A percentile compares a stretch with the other conserved stretches of the same genome.
Evolutionary conservation across 2,329 filamentous ascomycete genomes (phyloP).

Genomic region (Fusarium albosuccineum): DNA sequence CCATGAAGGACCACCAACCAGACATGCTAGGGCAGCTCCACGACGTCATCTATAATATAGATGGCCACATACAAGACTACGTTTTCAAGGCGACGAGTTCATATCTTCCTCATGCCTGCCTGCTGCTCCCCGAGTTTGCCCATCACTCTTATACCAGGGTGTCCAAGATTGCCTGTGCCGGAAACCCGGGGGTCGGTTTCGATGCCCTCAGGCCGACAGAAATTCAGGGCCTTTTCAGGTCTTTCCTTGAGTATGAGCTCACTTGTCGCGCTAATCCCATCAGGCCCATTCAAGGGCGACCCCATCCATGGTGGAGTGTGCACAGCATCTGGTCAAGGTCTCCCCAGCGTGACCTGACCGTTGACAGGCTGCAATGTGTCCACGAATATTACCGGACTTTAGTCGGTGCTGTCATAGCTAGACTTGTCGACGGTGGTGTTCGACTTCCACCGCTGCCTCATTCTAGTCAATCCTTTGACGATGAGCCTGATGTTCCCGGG

Average conservation of each 20-base stretch:
- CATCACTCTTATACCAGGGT: slow-evolving; percentile 5
- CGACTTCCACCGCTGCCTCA: neutral
- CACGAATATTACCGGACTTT: slow-evolving; percentile 24
- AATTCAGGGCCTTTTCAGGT: neutral
- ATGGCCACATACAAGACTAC: slow-evolving; percentile 20
- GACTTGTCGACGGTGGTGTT: neutral
- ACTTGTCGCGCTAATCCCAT: slow-evolving; percentile 1
- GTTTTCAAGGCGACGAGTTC: slow-evolving; percentile 14
- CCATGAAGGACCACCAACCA: neutral
- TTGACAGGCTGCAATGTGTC: slow-evolving; percentile 20
- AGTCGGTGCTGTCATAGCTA: slow-evolving; percentile 9
- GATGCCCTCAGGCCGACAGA: neutral
- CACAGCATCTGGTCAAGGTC: neutral
- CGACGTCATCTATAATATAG: neutral
- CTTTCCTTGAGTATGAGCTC: slow-evolving; percentile 16
- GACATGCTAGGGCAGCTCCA: neutral
- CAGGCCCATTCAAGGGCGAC: neutral
- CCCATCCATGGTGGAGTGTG: neutral
- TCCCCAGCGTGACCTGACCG: neutral
- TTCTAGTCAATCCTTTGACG: neutral
- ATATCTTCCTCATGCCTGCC: slow-evolving; percentile 4
- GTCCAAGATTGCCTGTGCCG: neutral
- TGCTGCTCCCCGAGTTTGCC: slow-evolving; percentile 9
- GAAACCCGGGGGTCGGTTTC: neutral
- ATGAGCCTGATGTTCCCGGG: no score